Evolutionary conservation across 139 green algal genomes (phyloP), one percentile per base, ranked within the genome.

Genomic region (Tetradesmus obliquus): DNA sequence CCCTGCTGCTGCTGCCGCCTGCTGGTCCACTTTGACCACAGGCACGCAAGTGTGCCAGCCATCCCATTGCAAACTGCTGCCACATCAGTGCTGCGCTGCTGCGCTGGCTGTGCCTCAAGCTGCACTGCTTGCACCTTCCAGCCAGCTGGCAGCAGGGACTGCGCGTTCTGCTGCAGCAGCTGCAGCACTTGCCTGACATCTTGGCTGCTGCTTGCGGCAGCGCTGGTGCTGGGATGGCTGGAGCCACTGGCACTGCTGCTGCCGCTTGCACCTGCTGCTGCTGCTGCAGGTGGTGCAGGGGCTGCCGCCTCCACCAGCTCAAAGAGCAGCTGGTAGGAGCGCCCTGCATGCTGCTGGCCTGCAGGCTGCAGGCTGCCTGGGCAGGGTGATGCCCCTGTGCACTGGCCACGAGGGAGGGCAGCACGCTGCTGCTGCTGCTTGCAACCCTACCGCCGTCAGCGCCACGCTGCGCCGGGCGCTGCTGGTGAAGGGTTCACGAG

Each of bases 261-360:
- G 8, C 60, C 9, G 66, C 66, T 13, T 76, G 66, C 66, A 76
- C 17, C 66, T 76, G 66, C 15, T 24, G 66, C 66, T 76, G 66
- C 8, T n/a, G 66, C 17, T 76, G 66, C 15, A 3, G 66, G 15
- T 76, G 66, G 66, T 24, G 66, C 66, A 76, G 66, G 66, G 66
- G 66, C 66, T 76, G 66, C 66, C 66, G 66, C 66, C 66, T 76
- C 66, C 66, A 76, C 66, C 66, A 76, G 66, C 66, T 76, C 66
- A 76, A 76, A 76, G 66, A 76, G 66, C 17, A 76, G 66, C 66
- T 76, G 66, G 66, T 76, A 76, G 66, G 66, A 76, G 66, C 66
- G 66, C 66, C 66, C 66, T 76, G 66, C 66, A 76, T 76, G 66
- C 66, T 76, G 66, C 66, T 76, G 66, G 17, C 17, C 66, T 76